Conservation (phyloP, 805 yeast genomes). For the Candida loeiensis region DNA sequence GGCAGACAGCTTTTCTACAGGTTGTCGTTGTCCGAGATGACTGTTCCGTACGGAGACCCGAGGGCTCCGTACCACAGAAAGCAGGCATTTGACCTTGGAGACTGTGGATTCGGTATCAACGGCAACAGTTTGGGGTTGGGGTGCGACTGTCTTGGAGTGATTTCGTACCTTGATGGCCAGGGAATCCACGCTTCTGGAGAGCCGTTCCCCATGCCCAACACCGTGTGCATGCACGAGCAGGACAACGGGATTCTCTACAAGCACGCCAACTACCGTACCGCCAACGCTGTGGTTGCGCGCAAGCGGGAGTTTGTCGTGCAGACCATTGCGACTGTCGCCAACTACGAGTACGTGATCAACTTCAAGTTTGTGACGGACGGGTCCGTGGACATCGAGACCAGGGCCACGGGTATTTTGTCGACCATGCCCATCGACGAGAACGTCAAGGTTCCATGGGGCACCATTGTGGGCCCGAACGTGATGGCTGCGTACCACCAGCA, state of each 20-base stretch:
- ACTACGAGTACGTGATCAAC: conserved; percentile 76
- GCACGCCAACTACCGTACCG: conserved; percentile 77
- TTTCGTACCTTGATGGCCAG: conserved; percentile 65
- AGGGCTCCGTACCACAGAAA: conserved; percentile 81
- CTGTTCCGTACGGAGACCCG: conserved; percentile 86
- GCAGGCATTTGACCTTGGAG: conserved; percentile 85
- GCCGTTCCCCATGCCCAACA: conserved; percentile 60
- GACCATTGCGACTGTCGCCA: conserved; percentile 80
- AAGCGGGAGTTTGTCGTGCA: conserved; percentile 76
- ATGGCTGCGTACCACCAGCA: conserved; percentile 87
- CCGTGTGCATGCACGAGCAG: conserved; percentile 78
- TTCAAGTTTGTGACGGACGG: conserved; percentile 75
- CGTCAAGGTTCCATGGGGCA: conserved; percentile 67
- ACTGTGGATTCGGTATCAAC: conserved; percentile 74
- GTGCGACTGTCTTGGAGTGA: conserved; percentile 79
- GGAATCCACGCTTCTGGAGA: conserved; percentile 58
- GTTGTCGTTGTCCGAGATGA: conserved; percentile 75
- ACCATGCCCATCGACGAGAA: conserved; percentile 78
- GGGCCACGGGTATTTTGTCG: conserved; percentile 84
- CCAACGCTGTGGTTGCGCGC: conserved; percentile 67
- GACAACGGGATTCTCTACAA: conserved; percentile 74
- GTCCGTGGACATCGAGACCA: conserved; percentile 69
- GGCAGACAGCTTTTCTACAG: conserved; percentile 76
- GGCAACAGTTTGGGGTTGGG: conserved; percentile 70
- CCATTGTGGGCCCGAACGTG: conserved; percentile 73